Evolutionary conservation across 2,329 filamentous ascomycete species (phyloP), one percentile per base, ranked within the genome.

Genomic region (Hypoxylon sp.): DNA sequence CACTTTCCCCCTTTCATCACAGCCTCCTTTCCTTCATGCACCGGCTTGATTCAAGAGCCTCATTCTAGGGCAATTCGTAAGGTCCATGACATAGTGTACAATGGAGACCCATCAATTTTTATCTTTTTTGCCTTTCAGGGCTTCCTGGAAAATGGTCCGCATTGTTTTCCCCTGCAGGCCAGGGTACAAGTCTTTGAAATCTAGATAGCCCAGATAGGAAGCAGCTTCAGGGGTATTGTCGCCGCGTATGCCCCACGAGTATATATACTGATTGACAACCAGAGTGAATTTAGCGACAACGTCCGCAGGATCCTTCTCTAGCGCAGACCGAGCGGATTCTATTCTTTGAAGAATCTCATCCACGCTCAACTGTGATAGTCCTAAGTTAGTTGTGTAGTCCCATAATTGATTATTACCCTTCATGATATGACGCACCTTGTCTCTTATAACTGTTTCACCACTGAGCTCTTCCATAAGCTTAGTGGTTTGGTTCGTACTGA

Each of bases 171-270:
- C 78, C 57, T 80, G 67, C 59, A 87, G 78, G 19, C 86, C 84
- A 2, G 86, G 86, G 70, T 87, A 89, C 23, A 89, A 76, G 17
- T 88, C 83, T 69, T 82, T 83, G 32, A 78, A 80, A 59, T 82
- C 78, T 17, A 88, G 64, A 73, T 88, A 88, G 1, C 86, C 86
- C 4, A 89, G 77, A 66, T 87, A 88, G 53, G 80, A 78, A 10
- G 87, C 87, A 67, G 82, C 80, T 60, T 85, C 82, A 0, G 82
- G 84, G 9, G 79, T 83, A 73, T 87, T 87, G 68, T 90, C 86
- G 1, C 82, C 83, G 1, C 86, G 79, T 21, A 87, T 72, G 14
- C 79, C 81, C 79, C 79, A 83, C 0, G 81, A 83, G 36, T 82
- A 72, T 52, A 76, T 72, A 70, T 86, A 87, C 70, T 87, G 79